Conservation (phyloP, 2,329 filamentous ascomycete species). For the Ceratocystiopsis brevicomis region DNA sequence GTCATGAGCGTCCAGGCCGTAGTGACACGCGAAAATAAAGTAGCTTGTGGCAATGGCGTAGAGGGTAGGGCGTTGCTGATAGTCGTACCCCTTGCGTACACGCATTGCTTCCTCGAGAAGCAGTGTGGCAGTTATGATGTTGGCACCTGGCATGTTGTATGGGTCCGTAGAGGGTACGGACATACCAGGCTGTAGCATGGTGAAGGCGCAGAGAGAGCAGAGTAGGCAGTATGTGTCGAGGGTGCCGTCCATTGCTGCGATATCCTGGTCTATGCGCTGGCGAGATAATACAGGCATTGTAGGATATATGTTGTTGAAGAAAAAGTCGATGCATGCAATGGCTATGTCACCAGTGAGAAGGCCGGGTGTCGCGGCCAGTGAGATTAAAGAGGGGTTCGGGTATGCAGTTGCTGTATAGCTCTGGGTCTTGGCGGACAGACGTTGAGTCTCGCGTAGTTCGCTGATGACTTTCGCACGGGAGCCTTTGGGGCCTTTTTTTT, state of each 20-base stretch:
- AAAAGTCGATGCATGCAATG: slow-evolving; percentile 48
- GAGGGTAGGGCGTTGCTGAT: slow-evolving; percentile 34
- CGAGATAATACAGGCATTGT: slow-evolving; percentile 44
- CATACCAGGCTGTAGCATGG: slow-evolving; percentile 53
- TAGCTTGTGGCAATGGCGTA: slow-evolving; percentile 54
- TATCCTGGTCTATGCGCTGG: slow-evolving; percentile 36
- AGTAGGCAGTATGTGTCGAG: slow-evolving; percentile 45
- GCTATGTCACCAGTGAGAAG: slow-evolving; percentile 43
- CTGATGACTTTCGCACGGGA: slow-evolving; percentile 59
- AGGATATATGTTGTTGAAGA: slow-evolving; percentile 47
- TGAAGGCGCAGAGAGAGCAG: slow-evolving; percentile 45
- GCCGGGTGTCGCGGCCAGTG: slow-evolving; percentile 32
- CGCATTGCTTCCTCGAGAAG: slow-evolving; percentile 48
- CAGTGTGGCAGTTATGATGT: slow-evolving; percentile 43
- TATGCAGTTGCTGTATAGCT: slow-evolving; percentile 13
- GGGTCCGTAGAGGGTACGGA: slow-evolving; percentile 32
- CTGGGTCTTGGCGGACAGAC: slow-evolving; percentile 41
- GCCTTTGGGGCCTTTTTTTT: slow-evolving; percentile 61
- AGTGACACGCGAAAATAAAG: slow-evolving; percentile 57
- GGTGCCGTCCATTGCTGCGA: slow-evolving; percentile 41
- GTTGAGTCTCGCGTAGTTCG: slow-evolving; percentile 49
- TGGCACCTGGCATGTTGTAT: slow-evolving; percentile 36
- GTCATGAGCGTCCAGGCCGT: slow-evolving; percentile 52
- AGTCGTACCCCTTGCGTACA: slow-evolving; percentile 45
- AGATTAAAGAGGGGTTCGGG: no score